phyloP scores from a whole-genome alignment of 345 rosid genomes.

The Erodium maritimum region DNA sequence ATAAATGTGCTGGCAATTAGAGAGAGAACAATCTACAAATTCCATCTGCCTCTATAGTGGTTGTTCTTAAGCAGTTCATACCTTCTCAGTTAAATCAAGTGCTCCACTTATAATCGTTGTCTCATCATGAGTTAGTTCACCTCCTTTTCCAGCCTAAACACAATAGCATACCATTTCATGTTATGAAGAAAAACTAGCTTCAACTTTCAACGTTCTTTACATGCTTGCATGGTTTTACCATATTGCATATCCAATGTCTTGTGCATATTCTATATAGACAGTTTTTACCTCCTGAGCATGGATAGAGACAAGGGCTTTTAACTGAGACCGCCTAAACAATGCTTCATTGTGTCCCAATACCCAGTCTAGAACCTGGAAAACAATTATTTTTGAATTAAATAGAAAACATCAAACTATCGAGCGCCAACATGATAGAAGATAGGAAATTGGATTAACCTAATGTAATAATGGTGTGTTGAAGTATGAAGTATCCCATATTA shows the following conservation, averaged over 20 bases:
- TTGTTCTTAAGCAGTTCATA: constrained; percentile 9
- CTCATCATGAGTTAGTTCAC: constrained; percentile 90
- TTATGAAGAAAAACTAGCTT: constrained; percentile 3
- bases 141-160: constrained; percentile 80
- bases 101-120: constrained; percentile 87
- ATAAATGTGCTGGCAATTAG: neutral
- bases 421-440: constrained; percentile 2
- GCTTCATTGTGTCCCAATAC: constrained; percentile 75
- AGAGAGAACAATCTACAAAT: neutral
- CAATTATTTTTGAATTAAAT: neutral
- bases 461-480: no score
- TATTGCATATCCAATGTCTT: neutral
- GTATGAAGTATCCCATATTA: no score
- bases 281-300: constrained; percentile 60
- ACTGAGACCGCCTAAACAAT: constrained; percentile 73
- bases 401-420: neutral
- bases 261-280: neutral
- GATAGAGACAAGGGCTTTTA: constrained; percentile 78
- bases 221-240: neutral
- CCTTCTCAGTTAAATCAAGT: constrained; percentile 86
- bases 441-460: neutral
- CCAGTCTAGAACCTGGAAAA: constrained; percentile 53
- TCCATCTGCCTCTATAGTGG: neutral
- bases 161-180: constrained; percentile 4
- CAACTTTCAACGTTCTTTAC: neutral